These are phyloP conservation scores for Syncephalastrum racemosum DNA, from an alignment of 371 early-diverging fungal species.

Conservation along the genomic window DNA sequence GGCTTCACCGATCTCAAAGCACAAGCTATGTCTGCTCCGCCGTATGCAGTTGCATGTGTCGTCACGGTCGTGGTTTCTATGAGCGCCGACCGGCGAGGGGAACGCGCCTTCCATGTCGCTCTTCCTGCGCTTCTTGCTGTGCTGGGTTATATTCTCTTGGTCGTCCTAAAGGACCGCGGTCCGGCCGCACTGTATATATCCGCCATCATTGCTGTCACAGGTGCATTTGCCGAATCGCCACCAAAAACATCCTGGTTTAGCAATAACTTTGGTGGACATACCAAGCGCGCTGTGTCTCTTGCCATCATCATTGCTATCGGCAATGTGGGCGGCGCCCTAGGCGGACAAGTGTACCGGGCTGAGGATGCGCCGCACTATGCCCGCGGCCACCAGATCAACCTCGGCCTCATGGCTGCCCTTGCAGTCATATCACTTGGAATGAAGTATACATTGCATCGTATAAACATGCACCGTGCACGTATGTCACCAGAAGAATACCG, in stretches of 20 bases:
- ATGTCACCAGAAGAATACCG: slow-evolving; percentile 24
- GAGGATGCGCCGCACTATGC: slow-evolving; percentile 58
- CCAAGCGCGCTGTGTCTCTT: slow-evolving; percentile 57
- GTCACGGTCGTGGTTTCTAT: slow-evolving; percentile 54
- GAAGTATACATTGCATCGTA: slow-evolving; percentile 40
- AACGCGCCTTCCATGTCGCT: slow-evolving; percentile 64
- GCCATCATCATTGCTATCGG: slow-evolving; percentile 61
- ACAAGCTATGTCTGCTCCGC: slow-evolving; percentile 3
- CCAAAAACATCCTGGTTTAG: slow-evolving; percentile 59
- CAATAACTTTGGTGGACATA: slow-evolving; percentile 59
- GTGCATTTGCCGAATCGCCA: slow-evolving; percentile 54
- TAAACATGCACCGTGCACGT: slow-evolving; percentile 51
- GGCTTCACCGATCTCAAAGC: no score
- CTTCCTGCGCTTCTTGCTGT: slow-evolving; percentile 54
- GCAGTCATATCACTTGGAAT: slow-evolving; percentile 35
- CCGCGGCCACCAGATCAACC: slow-evolving; percentile 42
- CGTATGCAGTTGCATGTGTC: slow-evolving; percentile 37
- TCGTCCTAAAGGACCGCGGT: slow-evolving; percentile 23
- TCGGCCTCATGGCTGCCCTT: slow-evolving; percentile 39
- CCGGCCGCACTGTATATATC: slow-evolving; percentile 38
- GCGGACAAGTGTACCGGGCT: slow-evolving; percentile 55
- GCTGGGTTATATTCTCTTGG: slow-evolving; percentile 62
- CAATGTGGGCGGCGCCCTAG: slow-evolving; percentile 51
- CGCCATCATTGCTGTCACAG: slow-evolving; percentile 45
- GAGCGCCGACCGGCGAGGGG: slow-evolving; percentile 59